Conservation (phyloP, 345 rosid genomes). For the Salix arbutifolia region DNA sequence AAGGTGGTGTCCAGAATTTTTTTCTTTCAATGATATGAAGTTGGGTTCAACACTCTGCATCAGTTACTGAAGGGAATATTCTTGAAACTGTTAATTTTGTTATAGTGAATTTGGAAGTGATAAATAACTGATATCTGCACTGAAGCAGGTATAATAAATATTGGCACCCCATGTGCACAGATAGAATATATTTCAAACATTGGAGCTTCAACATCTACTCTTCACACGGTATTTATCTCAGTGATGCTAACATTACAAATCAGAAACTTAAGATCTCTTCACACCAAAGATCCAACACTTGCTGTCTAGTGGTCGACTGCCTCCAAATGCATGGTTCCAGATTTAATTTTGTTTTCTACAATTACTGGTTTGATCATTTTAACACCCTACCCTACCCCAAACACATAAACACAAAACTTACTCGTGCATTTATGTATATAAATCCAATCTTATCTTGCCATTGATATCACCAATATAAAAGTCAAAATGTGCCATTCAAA, state of each 20-base stretch:
- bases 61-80: not conserved
- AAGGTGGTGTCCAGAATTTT: not conserved
- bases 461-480: not conserved
- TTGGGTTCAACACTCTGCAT: not conserved
- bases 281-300: not conserved
- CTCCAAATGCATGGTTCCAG: not conserved
- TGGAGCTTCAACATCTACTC: not conserved
- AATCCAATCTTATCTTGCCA: not conserved
- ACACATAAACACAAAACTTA: not conserved
- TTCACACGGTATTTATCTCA: not conserved
- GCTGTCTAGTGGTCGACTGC: not conserved
- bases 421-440: not conserved
- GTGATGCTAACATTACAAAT: not conserved
- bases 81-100: not conserved
- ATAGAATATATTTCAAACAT: not conserved
- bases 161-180: not conserved
- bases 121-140: not conserved
- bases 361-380: not conserved
- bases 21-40: not conserved
- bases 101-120: not conserved
- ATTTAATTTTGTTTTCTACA: not conserved
- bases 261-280: not conserved
- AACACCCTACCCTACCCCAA: not conserved
- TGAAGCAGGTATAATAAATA: not conserved
- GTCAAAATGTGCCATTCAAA: not conserved